Percentiles rank a stretch among this genome's conserved stretches.
phyloP scores from a whole-genome alignment of 805 yeast species.

The Candida tallmaniae region DNA sequence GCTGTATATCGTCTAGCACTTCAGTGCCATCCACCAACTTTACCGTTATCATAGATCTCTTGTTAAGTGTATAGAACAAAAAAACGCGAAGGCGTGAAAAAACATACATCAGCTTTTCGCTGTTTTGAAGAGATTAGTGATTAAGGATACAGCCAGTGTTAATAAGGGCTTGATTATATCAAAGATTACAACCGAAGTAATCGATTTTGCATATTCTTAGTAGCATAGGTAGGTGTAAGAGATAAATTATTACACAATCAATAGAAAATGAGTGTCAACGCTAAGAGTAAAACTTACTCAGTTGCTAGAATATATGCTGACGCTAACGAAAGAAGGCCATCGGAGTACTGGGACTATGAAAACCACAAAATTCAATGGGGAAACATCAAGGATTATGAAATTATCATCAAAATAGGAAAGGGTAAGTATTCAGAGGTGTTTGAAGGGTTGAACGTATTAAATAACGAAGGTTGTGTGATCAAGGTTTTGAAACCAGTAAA shows the following conservation, averaged over 20 bases:
- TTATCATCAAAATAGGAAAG: slow-evolving; percentile 78
- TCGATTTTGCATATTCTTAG: too few species aligned
- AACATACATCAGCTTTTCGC: too few species aligned
- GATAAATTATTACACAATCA: too few species aligned
- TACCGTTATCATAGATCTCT: slow-evolving; percentile 5
- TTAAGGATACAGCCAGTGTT: too few species aligned
- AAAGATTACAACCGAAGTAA: too few species aligned
- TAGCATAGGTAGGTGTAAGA: too few species aligned
- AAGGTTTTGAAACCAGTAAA: slow-evolving; percentile 93
- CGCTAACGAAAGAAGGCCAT: slow-evolving; percentile 70
- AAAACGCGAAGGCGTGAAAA: not conserved
- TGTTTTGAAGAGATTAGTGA: too few species aligned
- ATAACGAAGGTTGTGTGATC: slow-evolving; percentile 69
- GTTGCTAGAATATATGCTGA: slow-evolving; percentile 77
- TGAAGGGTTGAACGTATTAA: slow-evolving; percentile 66
- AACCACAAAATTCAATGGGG: slow-evolving; percentile 79
- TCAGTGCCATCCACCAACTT: slow-evolving; percentile 5
- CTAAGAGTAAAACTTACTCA: slow-evolving; percentile 36
- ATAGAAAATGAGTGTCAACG: slow-evolving; percentile 20
- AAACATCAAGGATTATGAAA: slow-evolving; percentile 77
- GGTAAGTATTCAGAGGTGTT: slow-evolving; percentile 95
- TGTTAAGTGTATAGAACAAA: not conserved
- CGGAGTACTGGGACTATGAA: slow-evolving; percentile 81
- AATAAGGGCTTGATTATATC: too few species aligned
- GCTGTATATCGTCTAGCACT: slow-evolving; percentile 17